Evolutionary conservation across 805 yeast species (phyloP), one percentile per base, ranked within the genome.

Genomic region (Nakazawaea siamensis): DNA sequence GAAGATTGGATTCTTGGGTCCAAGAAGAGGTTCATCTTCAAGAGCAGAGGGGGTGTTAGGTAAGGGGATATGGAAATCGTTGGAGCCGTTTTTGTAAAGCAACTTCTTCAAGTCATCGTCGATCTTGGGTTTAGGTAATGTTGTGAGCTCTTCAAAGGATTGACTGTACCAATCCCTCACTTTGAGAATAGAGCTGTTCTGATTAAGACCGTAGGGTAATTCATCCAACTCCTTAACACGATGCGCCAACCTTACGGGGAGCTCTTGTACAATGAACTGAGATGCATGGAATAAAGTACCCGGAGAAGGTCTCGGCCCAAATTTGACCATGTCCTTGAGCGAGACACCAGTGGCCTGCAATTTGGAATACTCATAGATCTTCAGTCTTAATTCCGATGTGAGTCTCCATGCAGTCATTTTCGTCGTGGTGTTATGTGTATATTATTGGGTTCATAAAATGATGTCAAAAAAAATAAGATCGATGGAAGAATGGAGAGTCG

Each of bases 101-200:
- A 66, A 43, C 39, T 55, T 51, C 25, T 53, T 53, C 42, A 70
- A 54, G 31, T 65, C 67, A 13, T 52, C 62, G 31, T 62, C 59
- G 29, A 78, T 61, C 21, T 48, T 50, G 1, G 90, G 90, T 38
- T 70, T 68, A 10, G 75, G 72, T 28, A 87, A 57, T 10, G 66
- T 54, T n/a, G 80, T 74, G 44, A 86, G 67, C 51, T 86, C 90
- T 47, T 85, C 87, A 55, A 87, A 87, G 7, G 90, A 78, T 52
- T 85, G 92, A 1, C 88, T 88, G 53, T 86, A 87, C 95, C 96
- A 87, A 51, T 85, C 75, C 41, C 78, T 71, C 13, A 86, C 95
- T 43, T 76, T 69, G 34, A 71, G 62, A 33, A 88, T 84, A 3
- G 86, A 76, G 1, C 86, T 85, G 75, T 79, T 79, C 20, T 76